phyloP scores from a whole-genome alignment of 1,139 yeast species.

The Blastobotrys capitulatus region DNA sequence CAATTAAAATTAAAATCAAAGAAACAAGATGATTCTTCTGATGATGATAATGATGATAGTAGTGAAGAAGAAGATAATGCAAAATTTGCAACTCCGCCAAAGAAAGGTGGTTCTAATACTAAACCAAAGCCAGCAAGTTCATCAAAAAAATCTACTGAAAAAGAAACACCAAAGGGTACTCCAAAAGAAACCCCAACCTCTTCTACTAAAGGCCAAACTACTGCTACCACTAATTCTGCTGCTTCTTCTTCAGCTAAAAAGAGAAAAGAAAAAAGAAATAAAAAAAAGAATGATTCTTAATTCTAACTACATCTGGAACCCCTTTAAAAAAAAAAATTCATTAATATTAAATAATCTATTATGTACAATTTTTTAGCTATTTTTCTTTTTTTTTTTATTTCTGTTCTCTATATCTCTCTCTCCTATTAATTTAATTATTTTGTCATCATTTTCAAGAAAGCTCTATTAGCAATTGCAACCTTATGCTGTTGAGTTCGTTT shows the following conservation, averaged over 20 bases:
- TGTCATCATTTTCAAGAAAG: constrained; percentile 31
- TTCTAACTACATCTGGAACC: too few relatives aligned
- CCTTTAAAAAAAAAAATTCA: not conserved
- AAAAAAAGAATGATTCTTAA: constrained; percentile 19
- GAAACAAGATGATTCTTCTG: not conserved
- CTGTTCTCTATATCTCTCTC: not conserved
- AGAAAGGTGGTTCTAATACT: not conserved
- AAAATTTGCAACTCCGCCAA: not conserved
- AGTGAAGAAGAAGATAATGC: constrained; percentile 13
- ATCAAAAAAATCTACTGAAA: not conserved
- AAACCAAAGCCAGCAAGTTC: constrained; percentile 7
- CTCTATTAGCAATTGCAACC: constrained; percentile 54
- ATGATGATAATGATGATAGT: not conserved
- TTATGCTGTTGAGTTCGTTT: constrained; percentile 80
- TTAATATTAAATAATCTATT: not conserved
- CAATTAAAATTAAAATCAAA: not conserved
- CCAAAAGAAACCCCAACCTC: not conserved
- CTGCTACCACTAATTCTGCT: not conserved
- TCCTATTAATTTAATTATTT: constrained; percentile 11
- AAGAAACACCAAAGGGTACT: not conserved
- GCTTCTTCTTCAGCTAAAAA: constrained; percentile 3
- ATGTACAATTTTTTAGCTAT: not conserved
- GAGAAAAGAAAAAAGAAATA: constrained; percentile 21
- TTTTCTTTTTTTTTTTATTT: not conserved
- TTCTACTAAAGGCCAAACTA: not conserved